Evolutionary conservation across 2,329 filamentous ascomycete genomes (phyloP).

Genomic region (Ceratocystiopsis brevicomis): DNA sequence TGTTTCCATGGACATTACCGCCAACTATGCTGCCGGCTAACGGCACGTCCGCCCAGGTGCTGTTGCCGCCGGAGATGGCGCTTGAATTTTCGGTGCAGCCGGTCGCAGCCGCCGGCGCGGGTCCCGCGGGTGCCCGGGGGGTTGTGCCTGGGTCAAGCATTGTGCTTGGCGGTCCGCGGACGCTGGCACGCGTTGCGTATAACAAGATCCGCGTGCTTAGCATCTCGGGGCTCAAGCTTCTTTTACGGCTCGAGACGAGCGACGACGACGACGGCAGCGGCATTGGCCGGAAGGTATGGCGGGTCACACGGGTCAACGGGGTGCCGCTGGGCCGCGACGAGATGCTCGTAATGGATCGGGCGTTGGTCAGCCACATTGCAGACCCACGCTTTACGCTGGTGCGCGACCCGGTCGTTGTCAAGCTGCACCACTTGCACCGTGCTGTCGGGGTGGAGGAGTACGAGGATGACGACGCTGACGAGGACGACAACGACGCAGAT

Average conservation of each 20-base stretch:
- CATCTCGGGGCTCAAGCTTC: slow-evolving; percentile 40
- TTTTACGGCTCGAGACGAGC: slow-evolving; percentile 45
- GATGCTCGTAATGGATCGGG: slow-evolving; percentile 59
- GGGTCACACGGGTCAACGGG: slow-evolving; percentile 65
- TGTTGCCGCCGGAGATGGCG: slow-evolving; percentile 48
- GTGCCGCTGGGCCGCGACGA: slow-evolving; percentile 73
- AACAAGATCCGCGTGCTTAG: slow-evolving; percentile 30
- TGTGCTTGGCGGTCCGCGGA: slow-evolving; percentile 22
- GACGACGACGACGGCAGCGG: slow-evolving; percentile 7
- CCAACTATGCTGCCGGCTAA: slow-evolving; percentile 52
- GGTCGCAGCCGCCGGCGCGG: slow-evolving; percentile 16
- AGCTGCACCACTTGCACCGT: slow-evolving; percentile 31
- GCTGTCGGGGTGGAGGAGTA: slow-evolving; percentile 40
- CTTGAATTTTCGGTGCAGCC: slow-evolving; percentile 41
- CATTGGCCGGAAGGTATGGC: slow-evolving; percentile 30
- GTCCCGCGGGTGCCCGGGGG: not conserved
- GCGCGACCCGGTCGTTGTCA: slow-evolving; percentile 37
- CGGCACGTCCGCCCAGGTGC: slow-evolving; percentile 57
- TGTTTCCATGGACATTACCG: slow-evolving; percentile 88
- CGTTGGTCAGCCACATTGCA: slow-evolving; percentile 54
- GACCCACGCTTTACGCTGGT: slow-evolving; percentile 74
- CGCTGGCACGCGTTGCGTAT: slow-evolving; percentile 24
- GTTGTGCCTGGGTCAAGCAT: slow-evolving; percentile 11
- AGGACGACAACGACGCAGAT: slow-evolving; percentile 9
- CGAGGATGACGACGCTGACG: slow-evolving; percentile 7